These are phyloP conservation scores for Fusarium tricinctum DNA, from an alignment of 2,329 filamentous ascomycete species.

Conservation along the genomic window DNA sequence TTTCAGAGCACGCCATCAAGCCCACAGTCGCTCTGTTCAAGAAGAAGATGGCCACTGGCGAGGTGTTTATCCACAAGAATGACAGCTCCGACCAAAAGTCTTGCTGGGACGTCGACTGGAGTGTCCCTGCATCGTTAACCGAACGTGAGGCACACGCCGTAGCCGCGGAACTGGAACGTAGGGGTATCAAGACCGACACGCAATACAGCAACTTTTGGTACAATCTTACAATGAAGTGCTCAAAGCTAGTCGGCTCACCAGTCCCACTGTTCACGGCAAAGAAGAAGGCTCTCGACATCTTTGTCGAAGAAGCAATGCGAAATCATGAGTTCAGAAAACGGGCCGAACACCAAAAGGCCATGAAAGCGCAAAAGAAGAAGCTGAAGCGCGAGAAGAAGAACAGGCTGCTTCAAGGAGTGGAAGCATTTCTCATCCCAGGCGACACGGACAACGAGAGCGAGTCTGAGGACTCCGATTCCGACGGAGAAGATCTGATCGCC, in stretches of 20 bases:
- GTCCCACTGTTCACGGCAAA: slow-evolving; percentile 47
- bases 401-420: slow-evolving; percentile 27
- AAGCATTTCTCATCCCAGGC: slow-evolving; percentile 39
- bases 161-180: slow-evolving; percentile 33
- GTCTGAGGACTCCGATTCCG: slow-evolving; percentile 30
- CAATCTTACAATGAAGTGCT: slow-evolving; percentile 45
- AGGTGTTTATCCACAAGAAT: slow-evolving; percentile 18
- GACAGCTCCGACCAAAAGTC: slow-evolving; percentile 16
- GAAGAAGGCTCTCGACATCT: slow-evolving; percentile 42
- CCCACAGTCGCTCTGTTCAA: slow-evolving; percentile 39
- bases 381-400: slow-evolving; percentile 16
- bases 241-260: slow-evolving; percentile 31
- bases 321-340: slow-evolving; percentile 13
- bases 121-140: slow-evolving; percentile 7
- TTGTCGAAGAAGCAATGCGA: slow-evolving; percentile 41
- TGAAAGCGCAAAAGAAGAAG: slow-evolving; percentile 1
- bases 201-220: slow-evolving; percentile 47
- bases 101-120: slow-evolving; percentile 38
- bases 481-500: slow-evolving; percentile 26
- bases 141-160: slow-evolving; percentile 25
- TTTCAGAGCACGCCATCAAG: slow-evolving; percentile 47
- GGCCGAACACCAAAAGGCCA: neutral
- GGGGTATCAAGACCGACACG: slow-evolving; percentile 28
- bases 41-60: slow-evolving; percentile 34
- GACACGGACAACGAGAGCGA: slow-evolving; percentile 41